These are phyloP conservation scores for Pleurotus giganteus DNA, from an alignment of 768 basidiomycete genomes.

Conservation along the genomic window DNA sequence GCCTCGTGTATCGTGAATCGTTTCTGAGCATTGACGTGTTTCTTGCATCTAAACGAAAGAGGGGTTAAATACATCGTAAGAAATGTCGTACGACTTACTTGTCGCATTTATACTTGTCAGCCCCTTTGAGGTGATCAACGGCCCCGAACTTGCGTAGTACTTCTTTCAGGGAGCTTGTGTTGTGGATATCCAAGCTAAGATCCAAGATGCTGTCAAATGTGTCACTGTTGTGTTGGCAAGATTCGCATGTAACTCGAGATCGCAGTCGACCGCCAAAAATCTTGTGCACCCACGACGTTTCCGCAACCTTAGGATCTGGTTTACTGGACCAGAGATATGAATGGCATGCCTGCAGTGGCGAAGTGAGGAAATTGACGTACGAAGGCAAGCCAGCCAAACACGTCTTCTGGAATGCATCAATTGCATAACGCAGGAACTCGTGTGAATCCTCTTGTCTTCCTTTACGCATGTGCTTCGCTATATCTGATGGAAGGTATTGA, in stretches of 20 bases:
- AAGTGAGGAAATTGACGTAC: slow-evolving; percentile 40
- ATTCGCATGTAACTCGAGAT: slow-evolving; percentile 83
- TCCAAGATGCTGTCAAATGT: slow-evolving; percentile 96
- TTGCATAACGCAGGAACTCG: slow-evolving; percentile 92
- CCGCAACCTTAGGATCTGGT: slow-evolving; percentile 65
- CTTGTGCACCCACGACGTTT: slow-evolving; percentile 92
- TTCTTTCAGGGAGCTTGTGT: slow-evolving; percentile 57
- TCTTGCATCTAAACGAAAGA: slow-evolving; percentile 71
- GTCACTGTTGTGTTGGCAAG: slow-evolving; percentile 86
- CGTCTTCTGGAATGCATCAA: slow-evolving; percentile 88
- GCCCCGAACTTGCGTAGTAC: slow-evolving; percentile 80
- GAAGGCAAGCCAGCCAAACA: slow-evolving; percentile 70
- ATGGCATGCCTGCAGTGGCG: background rate
- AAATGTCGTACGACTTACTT: slow-evolving; percentile 57
- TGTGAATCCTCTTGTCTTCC: slow-evolving; percentile 98
- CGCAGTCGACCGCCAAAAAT: slow-evolving; percentile 92
- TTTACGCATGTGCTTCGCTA: slow-evolving; percentile 86
- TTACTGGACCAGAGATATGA: slow-evolving; percentile 42
- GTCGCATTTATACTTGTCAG: slow-evolving; percentile 98
- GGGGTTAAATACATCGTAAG: background rate
- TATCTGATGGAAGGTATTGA: slow-evolving; percentile 45
- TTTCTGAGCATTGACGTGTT: slow-evolving; percentile 86
- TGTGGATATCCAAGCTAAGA: slow-evolving; percentile 86
- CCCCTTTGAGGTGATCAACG: slow-evolving; percentile 80
- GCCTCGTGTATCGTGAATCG: slow-evolving; percentile 86